Evolutionary conservation across 2,329 filamentous ascomycete genomes (phyloP).

Genomic region (Hypoxylon sp.): DNA sequence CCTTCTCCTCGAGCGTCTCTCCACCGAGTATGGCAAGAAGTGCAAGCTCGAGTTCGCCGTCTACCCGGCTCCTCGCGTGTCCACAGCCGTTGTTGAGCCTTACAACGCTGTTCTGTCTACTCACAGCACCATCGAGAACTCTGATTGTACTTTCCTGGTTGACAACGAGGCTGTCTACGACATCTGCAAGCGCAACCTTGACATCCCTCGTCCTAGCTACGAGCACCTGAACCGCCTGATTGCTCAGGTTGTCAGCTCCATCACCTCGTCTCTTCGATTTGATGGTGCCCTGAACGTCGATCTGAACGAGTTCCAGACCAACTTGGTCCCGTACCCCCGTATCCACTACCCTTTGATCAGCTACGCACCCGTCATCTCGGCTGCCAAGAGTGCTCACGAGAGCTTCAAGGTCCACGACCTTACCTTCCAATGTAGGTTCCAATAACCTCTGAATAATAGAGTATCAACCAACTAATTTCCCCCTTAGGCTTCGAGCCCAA

Average conservation of each 20-base stretch:
- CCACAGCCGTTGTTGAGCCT: conserved; percentile 79
- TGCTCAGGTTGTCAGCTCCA: conserved; percentile 81
- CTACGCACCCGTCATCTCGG: conserved; percentile 79
- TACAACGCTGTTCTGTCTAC: conserved; percentile 82
- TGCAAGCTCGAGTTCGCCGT: conserved; percentile 82
- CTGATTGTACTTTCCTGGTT: conserved; percentile 84
- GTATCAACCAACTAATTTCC: conserved; percentile 31
- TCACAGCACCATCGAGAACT: conserved; percentile 82
- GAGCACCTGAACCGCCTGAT: conserved; percentile 82
- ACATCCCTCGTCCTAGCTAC: conserved; percentile 77
- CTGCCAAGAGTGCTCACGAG: conserved; percentile 85
- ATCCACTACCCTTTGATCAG: conserved; percentile 82
- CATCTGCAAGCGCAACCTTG: conserved; percentile 80
- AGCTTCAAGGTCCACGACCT: conserved; percentile 88
- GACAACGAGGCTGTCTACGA: conserved; percentile 84
- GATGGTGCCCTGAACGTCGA: conserved; percentile 82
- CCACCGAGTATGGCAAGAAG: conserved; percentile 83
- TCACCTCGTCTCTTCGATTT: conserved; percentile 80
- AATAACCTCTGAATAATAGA: neutral
- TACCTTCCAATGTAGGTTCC: conserved; percentile 77
- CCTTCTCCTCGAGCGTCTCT: conserved; percentile 79
- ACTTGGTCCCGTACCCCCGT: conserved; percentile 80
- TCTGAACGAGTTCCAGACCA: conserved; percentile 84
- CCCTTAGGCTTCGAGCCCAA: conserved; percentile 79
- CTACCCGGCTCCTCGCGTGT: conserved; percentile 78